A percentile compares a stretch with the other conserved stretches of the same genome.
phyloP scores from a whole-genome alignment of 2,329 filamentous ascomycete species.

The Stagonosporopsis cucurbitacearum region DNA sequence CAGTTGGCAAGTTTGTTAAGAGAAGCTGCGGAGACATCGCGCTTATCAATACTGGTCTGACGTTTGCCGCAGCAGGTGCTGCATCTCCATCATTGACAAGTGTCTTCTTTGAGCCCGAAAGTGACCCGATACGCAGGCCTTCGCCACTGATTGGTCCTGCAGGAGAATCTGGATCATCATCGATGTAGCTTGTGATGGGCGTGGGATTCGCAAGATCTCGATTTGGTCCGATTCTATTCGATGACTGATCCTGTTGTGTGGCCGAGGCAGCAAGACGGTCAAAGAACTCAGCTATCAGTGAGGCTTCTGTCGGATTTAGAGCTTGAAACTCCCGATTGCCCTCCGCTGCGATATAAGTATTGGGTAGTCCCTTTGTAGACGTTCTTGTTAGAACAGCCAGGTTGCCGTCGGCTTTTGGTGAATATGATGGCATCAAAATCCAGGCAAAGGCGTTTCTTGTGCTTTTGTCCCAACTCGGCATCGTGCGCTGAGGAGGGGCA shows the following conservation, averaged over 20 bases:
- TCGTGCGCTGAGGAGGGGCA: not conserved
- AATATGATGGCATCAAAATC: not conserved
- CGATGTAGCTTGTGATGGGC: not conserved
- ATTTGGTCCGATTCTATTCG: not conserved
- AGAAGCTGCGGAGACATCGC: not conserved
- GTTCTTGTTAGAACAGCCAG: too few species aligned
- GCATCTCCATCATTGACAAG: not conserved
- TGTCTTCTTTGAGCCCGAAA: not conserved
- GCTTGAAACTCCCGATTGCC: not conserved
- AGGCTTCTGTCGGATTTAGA: not conserved
- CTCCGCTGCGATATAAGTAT: not conserved
- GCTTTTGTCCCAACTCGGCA: not conserved
- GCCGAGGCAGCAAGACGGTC: not conserved
- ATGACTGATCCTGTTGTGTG: not conserved
- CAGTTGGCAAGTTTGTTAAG: conserved; percentile 1
- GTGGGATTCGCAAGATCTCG: not conserved
- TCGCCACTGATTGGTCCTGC: not conserved
- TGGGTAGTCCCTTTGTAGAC: not conserved
- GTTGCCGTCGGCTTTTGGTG: not conserved
- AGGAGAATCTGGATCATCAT: not conserved
- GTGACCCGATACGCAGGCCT: not conserved
- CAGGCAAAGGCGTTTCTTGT: not conserved
- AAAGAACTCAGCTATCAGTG: not conserved
- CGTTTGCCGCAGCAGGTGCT: not conserved
- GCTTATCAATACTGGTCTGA: not conserved